phyloP scores from a whole-genome alignment of 2,329 filamentous ascomycete species.

The Colletotrichum filicis region DNA sequence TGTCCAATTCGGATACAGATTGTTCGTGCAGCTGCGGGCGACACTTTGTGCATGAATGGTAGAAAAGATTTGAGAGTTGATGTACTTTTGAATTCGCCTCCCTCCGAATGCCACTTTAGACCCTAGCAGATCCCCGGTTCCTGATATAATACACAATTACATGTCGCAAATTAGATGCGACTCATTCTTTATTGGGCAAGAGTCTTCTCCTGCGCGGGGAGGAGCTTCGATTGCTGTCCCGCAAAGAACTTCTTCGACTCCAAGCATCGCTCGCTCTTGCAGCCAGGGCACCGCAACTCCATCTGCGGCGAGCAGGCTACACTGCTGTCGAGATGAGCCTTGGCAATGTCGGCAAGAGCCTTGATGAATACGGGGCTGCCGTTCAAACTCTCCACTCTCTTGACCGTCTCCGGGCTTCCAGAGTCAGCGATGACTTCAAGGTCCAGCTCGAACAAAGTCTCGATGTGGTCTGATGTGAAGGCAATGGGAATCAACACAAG shows the following conservation, averaged over 20 bases:
- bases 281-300: conserved; percentile 91
- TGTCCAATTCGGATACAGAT: rapidly evolving
- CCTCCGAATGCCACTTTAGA: neutral
- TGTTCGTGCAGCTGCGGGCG: neutral
- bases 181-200: conserved; percentile 8
- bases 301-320: conserved; percentile 82
- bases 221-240: conserved; percentile 40
- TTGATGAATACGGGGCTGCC: conserved; percentile 91
- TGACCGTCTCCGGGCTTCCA: conserved; percentile 81
- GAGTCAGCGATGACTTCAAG: conserved; percentile 93
- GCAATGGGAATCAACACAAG: conserved; percentile 93
- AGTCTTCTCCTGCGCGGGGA: conserved; percentile 9
- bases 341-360: conserved; percentile 88
- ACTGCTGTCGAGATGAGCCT: conserved; percentile 79
- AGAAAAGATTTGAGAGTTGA: neutral
- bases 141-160: conserved; percentile 27
- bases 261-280: conserved; percentile 87
- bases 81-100: conserved; percentile 7
- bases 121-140: conserved; percentile 19
- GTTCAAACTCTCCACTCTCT: conserved; percentile 92
- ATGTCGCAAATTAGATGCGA: neutral
- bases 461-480: conserved; percentile 99
- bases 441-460: conserved; percentile 95
- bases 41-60: neutral
- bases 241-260: conserved; percentile 80